Base-by-base conservation (phyloP, 352 stramenopile genomes). In the Phytopythium helicoides region DNA sequence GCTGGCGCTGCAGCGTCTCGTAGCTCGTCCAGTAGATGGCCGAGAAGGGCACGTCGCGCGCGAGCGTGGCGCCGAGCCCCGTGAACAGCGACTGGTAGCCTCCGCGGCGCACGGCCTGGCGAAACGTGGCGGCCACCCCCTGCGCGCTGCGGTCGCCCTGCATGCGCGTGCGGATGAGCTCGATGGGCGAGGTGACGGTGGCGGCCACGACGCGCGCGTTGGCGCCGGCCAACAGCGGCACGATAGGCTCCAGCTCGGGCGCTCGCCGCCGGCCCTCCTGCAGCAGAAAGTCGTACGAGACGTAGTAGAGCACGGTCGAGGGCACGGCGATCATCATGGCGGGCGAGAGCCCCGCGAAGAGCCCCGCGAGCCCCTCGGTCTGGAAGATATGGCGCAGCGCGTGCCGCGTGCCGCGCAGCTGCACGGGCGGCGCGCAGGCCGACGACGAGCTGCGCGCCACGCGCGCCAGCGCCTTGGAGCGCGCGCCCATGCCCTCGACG, bases 221-320 rank as follows among this genome's bases (percentile, higher is more conserved):
- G 2, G 71, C 76, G 4, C 89, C 89, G 5, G 86, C 76, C 15
- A 92, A 18, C 16, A 96, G 59, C 12, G 88, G 82, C 36, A 87
- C 62, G 2, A 89, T 22, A 1, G 49, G 45, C 21, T 81, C 55
- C 9, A 72, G 38, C 31, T 74, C 40, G 5, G 77, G 68, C 8
- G 75, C 54, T 12, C 52, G 58, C 11, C 69, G 59, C 12, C 64
- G 72, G 12, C 71, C 69, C 21, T 86, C 67, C 9, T 77, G 67
- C 33, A 89, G 61, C 21, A 97, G 52, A 16, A 90, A 54, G 58
- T 98, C 95, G 70, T 99, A 99, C 19, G 86, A 87, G 14, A 95
- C 86, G 68, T 98, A 98, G 66, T 99, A 99, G 19, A 98, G 60
- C 45, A 97, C 89, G 4, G 93, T 98, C 40, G 93, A 97, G 0